A percentile compares a stretch with the other conserved stretches of the same genome.
These are phyloP conservation scores for Neurospora intermedia DNA, from an alignment of 495 filamentous ascomycete species.

Conservation along the genomic window DNA sequence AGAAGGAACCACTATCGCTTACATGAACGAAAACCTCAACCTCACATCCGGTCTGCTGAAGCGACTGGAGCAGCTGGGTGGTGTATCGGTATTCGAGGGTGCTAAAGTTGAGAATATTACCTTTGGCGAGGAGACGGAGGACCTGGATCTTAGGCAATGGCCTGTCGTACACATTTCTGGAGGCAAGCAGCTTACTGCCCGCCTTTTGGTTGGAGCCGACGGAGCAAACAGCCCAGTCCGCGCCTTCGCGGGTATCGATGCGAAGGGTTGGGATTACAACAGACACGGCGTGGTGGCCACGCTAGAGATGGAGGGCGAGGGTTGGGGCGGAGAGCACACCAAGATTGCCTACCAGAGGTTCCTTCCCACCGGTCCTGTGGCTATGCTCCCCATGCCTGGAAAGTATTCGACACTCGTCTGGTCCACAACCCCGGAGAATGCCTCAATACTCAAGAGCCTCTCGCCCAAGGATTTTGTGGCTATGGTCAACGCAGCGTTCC, in stretches of 20 bases:
- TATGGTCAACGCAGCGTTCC: constrained; percentile 90
- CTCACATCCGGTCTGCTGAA: constrained; percentile 64
- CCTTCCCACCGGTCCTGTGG: constrained; percentile 81
- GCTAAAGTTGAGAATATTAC: constrained; percentile 66
- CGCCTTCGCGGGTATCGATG: constrained; percentile 74
- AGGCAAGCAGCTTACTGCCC: constrained; percentile 55
- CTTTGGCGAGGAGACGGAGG: constrained; percentile 57
- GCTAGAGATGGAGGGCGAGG: constrained; percentile 52
- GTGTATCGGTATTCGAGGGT: constrained; percentile 59
- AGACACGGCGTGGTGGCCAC: constrained; percentile 88
- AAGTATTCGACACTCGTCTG: constrained; percentile 80
- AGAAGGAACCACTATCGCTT: constrained; percentile 57
- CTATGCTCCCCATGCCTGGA: constrained; percentile 78
- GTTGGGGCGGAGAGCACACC: constrained; percentile 40
- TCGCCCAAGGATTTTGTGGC: constrained; percentile 61
- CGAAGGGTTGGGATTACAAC: constrained; percentile 86
- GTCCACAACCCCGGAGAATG: constrained; percentile 74
- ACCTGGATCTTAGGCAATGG: constrained; percentile 73
- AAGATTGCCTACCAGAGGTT: constrained; percentile 92
- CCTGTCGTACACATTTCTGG: constrained; percentile 64
- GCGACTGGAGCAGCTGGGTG: constrained; percentile 57
- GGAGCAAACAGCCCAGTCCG: constrained; percentile 91
- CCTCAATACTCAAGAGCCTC: constrained; percentile 69
- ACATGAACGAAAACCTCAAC: constrained; percentile 94
- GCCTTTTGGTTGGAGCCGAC: constrained; percentile 86